Base-by-base conservation (phyloP, 1,284 basidiomycete species). In the Heterobasidion parviporum region DNA sequence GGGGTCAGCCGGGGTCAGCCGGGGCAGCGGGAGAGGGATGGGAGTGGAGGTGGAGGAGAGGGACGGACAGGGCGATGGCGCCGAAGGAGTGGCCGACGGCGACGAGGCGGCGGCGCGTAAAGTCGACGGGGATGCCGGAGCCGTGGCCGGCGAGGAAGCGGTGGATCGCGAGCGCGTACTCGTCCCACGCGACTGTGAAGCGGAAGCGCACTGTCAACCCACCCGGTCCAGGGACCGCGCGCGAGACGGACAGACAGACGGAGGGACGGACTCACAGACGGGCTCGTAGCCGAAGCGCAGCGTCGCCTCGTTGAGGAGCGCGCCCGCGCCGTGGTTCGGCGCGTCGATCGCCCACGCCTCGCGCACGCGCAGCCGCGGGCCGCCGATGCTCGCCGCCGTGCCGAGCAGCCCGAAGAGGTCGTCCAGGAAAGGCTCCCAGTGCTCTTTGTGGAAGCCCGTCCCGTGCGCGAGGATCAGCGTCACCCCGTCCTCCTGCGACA, bases 241-340 rank as follows among this genome's bases (percentile, higher is more conserved):
- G 47, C 45, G 14, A 8, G 16, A 6, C 16, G 10, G 20, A 46
- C 18, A 45, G 3, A 74, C 74, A 53, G 57, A 78, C 76, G 79
- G 14, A 70, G 57, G 6, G 67, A n/a, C n/a, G n/a, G 66, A 26
- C 26, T 26, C 26, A 26, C 26, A 26, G 26, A 26, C 26, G 26
- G 26, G 26, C 16, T 71, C 68, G 57, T 78, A 79, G 1, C 75
- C 77, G 57, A 64, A 68, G 49, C 64, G 62, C 56, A 81, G 62
- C 3, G 60, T 58, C 36, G 72, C 59, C 58, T 79, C 78, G 58
- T 82, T 83, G 55, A 81, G 57, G 1, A 72, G 60, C 2, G 75
- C 78, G 0, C 78, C 73, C 48, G 80, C 79, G 2, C 81, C 80
- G 58, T 81, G 79, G 61, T 82, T 82, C 1, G 79, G 76, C 38